Conservation (phyloP, 1,284 basidiomycete genomes). For the Termitomyces sp. region DNA sequence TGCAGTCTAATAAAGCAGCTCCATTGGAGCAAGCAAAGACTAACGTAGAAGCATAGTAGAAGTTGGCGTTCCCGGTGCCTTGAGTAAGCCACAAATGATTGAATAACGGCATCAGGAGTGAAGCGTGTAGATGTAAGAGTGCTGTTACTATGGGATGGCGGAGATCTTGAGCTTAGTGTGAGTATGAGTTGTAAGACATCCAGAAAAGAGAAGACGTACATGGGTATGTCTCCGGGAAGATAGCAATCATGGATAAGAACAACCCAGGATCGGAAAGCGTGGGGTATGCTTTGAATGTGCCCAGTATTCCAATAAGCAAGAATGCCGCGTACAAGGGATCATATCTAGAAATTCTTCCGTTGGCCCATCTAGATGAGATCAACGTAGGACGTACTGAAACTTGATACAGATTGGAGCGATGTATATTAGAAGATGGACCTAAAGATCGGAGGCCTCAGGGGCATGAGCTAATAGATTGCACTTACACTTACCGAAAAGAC, state of each 20-base stretch:
- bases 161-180: slow-evolving; percentile 52
- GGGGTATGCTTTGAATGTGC: slow-evolving; percentile 90
- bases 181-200: background rate
- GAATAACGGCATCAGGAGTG: slow-evolving; percentile 86
- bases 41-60: slow-evolving; percentile 94
- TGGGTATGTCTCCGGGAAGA: slow-evolving; percentile 83
- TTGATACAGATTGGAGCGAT: slow-evolving; percentile 83
- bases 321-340: slow-evolving; percentile 83
- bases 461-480: slow-evolving; percentile 10
- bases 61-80: slow-evolving; percentile 96
- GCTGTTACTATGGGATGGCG: slow-evolving; percentile 84
- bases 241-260: slow-evolving; percentile 73
- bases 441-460: background rate
- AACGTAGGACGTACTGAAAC: slow-evolving; percentile 54
- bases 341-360: slow-evolving; percentile 42
- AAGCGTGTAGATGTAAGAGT: slow-evolving; percentile 81
- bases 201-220: slow-evolving; percentile 46
- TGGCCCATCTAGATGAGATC: background rate
- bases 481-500: slow-evolving; percentile 79
- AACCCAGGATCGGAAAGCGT: slow-evolving; percentile 86
- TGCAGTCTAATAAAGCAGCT: slow-evolving; percentile 74
- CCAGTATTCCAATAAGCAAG: slow-evolving; percentile 73
- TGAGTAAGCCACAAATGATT: slow-evolving; percentile 89
- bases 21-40: slow-evolving; percentile 90
- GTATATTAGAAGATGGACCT: slow-evolving; percentile 87